Evolutionary conservation across 345 rosid species (phyloP), one percentile per base, ranked within the genome.

Genomic region (Turnera subulata): DNA sequence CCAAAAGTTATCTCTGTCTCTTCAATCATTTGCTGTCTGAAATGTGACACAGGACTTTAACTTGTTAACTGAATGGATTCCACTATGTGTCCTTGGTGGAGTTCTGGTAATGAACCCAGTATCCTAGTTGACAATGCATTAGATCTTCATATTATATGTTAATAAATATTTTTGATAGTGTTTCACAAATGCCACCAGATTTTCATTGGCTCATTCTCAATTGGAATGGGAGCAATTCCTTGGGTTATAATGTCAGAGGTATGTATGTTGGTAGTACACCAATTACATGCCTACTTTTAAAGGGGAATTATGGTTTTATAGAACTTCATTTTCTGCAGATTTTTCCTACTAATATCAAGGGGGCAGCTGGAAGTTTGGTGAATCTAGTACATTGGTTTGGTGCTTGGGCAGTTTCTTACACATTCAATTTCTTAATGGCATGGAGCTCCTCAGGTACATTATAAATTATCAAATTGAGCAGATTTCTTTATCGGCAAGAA

Each of bases 201-300:
- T 54, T 92, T 82, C 77, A 78, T 92, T 68, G 81, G 78, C 42
- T 71, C 94, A 2, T 92, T 92, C 67, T 86, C 98, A 6, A 81
- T 80, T 46, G 98, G 98, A 67, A 84, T 92, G 95, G 97, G 98
- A 45, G 93, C 98, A 29, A 84, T 89, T 78, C 97, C 99, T 2
- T 93, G 97, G 99, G 97, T 93, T 0, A 68, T 91, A 57, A 91
- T 91, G 98, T 91, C 96, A 11, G 96, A 91, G 95, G 96, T 91
- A 84, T 13, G 19, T n/a, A 5, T 50, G 11, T 2, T 4, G 17
- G 8, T 51, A 22, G 4, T 15, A 12, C 37, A 50, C 12, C 18
- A 6, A 51, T 17, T 15, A 14, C 2, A 0, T 25, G 2, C 20
- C 4, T 0, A 45, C 17, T 17, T 45, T 45, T 2, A 15, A 45